Base-by-base conservation (phyloP, 768 basidiomycete genomes). In the Auricularia sp. region DNA sequence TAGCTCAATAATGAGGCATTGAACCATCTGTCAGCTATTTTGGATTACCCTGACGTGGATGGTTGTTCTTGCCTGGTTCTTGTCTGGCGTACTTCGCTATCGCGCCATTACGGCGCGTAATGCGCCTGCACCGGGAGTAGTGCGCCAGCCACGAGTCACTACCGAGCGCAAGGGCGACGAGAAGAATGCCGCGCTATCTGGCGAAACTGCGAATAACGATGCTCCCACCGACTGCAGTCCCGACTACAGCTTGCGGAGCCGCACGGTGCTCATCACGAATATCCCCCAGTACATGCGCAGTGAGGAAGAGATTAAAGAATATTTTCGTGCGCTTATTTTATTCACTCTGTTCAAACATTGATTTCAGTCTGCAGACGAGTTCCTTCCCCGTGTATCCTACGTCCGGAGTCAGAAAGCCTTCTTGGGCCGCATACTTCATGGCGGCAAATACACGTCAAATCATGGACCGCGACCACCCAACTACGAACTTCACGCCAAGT, bases 31-130 rank as follows among this genome's bases (percentile, higher is more conserved):
- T 7, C 56, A 59, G 56, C 23, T 59, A 59, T 59, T 59, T 35
- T 59, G 56, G 56, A 59, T 59, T 59, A 59, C 56, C 56, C 14
- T 35, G 29, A 59, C 56, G 23, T 59, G 56, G 56, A 59, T 59
- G 29, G 23, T 18, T 7, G 23, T 34, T 4, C 56, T 59, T 29
- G 56, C 23, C 6, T 59, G 56, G 56, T 59, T 59, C 29, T 34
- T 59, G 21, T 14, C 29, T 7, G 56, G 56, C 56, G 56, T 59
- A 10, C 56, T 59, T 6, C 56, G 23, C 12, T 33, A n/a, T 14
- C 56, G 56, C 23, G 56, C 56, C 5, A 59, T 59, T 59, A 29
- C 56, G 6, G 56, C 56, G 23, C 56, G 56, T 23, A 59, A 59
- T 59, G 56, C 56, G 56, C 56, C 56, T 59, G 56, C 34, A 29